Percentiles rank a stretch among this genome's conserved stretches.
Evolutionary conservation across 345 rosid genomes (phyloP).

Genomic region (Heritiera littoralis): DNA sequence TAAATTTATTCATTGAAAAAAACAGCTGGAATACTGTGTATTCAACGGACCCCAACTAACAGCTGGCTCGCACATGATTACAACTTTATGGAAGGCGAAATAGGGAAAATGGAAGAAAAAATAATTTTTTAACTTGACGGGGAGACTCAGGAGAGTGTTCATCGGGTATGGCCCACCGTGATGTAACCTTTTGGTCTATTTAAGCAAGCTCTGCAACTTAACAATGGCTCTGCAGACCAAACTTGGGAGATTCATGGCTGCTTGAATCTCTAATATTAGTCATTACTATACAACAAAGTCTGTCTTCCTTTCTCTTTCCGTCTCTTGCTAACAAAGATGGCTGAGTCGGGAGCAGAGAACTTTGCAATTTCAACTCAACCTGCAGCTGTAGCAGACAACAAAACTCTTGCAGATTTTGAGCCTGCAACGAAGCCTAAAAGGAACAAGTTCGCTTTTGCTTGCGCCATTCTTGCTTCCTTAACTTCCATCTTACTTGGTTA

Average conservation of each 20-base stretch:
- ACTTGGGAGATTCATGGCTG: slow-evolving; percentile 12
- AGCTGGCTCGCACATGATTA: no score
- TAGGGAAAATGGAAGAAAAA: neutral
- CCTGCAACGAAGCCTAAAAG: slow-evolving; percentile 45
- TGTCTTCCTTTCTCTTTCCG: neutral
- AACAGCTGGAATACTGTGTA: no score
- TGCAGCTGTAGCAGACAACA: neutral
- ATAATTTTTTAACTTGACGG: no score
- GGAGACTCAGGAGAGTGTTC: neutral
- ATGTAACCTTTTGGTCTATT: slow-evolving; percentile 10
- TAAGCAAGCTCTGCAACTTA: slow-evolving; percentile 8
- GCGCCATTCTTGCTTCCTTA: slow-evolving; percentile 63
- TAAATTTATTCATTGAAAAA: no score
- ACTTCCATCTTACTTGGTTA: slow-evolving; percentile 67
- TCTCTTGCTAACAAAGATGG: slow-evolving; percentile 12
- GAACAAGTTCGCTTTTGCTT: slow-evolving; percentile 59
- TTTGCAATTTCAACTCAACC: neutral
- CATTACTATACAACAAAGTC: neutral
- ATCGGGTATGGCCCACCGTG: neutral
- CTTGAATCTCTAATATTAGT: slow-evolving; percentile 1
- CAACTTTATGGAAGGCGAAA: no score
- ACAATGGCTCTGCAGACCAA: neutral
- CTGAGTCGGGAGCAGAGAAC: slow-evolving; percentile 10
- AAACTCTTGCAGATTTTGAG: slow-evolving; percentile 44
- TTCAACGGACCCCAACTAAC: no score